phyloP scores from a whole-genome alignment of 768 basidiomycete species.

The Rhodotorula toruloides region DNA sequence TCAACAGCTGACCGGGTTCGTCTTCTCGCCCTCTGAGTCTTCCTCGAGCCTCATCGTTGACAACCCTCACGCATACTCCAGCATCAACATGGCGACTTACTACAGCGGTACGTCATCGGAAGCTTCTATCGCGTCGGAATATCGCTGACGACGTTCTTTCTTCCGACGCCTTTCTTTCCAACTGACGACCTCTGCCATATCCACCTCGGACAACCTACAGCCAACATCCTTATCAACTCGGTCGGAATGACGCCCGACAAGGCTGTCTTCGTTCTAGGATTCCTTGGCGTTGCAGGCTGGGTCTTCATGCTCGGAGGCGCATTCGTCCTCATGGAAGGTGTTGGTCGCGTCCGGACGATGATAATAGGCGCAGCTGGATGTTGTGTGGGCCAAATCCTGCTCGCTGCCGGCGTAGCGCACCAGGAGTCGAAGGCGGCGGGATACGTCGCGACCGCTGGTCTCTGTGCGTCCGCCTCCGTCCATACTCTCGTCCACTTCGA shows the following conservation, averaged over 20 bases:
- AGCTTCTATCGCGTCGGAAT: too few relatives aligned
- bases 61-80: too few relatives aligned
- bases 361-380: conserved; percentile 26
- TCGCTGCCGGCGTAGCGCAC: conserved; percentile 31
- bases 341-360: conserved; percentile 35
- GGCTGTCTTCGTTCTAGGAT: conserved; percentile 36
- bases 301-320: conserved; percentile 7
- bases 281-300: conserved; percentile 31
- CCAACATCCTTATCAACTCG: conserved; percentile 23
- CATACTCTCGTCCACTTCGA: background rate
- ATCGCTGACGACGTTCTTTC: too few relatives aligned
- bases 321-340: too few relatives aligned
- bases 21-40: background rate
- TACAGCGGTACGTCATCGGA: too few relatives aligned
- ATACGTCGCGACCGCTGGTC: conserved; percentile 31
- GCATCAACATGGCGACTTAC: conserved; percentile 27
- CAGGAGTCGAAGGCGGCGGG: conserved; percentile 22
- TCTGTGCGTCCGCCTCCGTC: conserved; percentile 23
- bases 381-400: conserved; percentile 22
- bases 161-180: background rate
- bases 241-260: conserved; percentile 15
- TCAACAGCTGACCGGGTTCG: conserved; percentile 34
- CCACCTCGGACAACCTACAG: too few relatives aligned
- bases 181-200: too few relatives aligned
- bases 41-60: background rate